Percentiles rank a stretch among this genome's conserved stretches.
phyloP scores from a whole-genome alignment of 2,329 filamentous ascomycete species.

The Pyrenochaeta sp. region DNA sequence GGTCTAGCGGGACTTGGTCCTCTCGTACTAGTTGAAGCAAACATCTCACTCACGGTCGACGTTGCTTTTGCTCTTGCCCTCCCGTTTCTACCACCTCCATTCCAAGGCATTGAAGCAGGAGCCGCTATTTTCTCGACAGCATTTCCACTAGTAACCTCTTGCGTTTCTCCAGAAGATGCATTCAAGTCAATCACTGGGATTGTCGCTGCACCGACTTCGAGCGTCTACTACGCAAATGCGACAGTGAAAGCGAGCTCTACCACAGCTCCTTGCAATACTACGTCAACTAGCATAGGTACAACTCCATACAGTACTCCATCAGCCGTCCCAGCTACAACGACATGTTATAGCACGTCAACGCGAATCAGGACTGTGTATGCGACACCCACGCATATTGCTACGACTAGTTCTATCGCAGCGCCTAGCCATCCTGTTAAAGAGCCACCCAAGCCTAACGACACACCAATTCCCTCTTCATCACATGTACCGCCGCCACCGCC shows the following conservation, averaged over 20 bases:
- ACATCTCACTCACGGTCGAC: slow-evolving; percentile 31
- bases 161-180: slow-evolving; percentile 18
- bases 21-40: slow-evolving; percentile 36
- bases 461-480: neutral
- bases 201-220: slow-evolving; percentile 5
- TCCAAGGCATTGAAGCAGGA: slow-evolving; percentile 18
- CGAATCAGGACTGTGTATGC: neutral
- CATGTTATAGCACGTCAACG: neutral
- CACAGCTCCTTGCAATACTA: neutral
- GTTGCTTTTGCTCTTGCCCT: slow-evolving; percentile 29
- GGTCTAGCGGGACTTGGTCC: slow-evolving; percentile 14
- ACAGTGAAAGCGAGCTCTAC: neutral
- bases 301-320: neutral
- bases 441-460: neutral
- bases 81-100: slow-evolving; percentile 27
- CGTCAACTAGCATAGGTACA: neutral
- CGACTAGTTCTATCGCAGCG: neutral
- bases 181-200: slow-evolving; percentile 3
- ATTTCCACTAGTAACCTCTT: slow-evolving; percentile 29
- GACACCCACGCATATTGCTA: neutral
- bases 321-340: neutral
- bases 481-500: neutral
- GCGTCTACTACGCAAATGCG: neutral
- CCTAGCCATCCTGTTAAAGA: neutral
- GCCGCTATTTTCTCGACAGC: slow-evolving; percentile 32